Base-by-base conservation (phyloP, 495 filamentous ascomycete species). In the Cairneyella variabilis region DNA sequence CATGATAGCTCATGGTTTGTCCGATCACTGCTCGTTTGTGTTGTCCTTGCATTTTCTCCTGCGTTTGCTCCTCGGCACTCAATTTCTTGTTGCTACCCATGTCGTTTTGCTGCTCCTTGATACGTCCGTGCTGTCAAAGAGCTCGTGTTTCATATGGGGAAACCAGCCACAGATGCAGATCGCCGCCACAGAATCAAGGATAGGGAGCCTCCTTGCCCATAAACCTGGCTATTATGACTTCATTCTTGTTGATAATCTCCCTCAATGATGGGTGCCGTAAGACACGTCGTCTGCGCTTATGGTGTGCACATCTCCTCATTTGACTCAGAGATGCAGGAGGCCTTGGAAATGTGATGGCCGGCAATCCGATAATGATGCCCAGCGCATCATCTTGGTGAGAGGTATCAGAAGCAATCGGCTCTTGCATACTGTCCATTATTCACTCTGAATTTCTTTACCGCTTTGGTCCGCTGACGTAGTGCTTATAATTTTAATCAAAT, bases 131-230 rank as follows among this genome's bases (percentile, higher is more conserved):
- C n/a, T 5, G n/a, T 22, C 39, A 46, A 14, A 40, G 47, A 21
- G 8, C 37, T 16, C 12, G 16, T 32, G 41, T 57, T 57, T 57
- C 54, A 51, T 27, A n/a, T 49, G 18, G 14, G 28, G 28, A 7
- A 14, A 14, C 3, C 25, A 56, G 53, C 53, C 53, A 56, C 53
- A 56, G 17, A 16, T 55, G 14, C 25, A n/a, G 1, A 9, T 20
- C 38, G 10, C 38, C 45, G 54, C 47, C 54, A 57, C 46, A 51
- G 28, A 44, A 44, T 51, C 54, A 51, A 41, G 47, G 47, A 57
- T 51, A 3, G 17, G 8, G 38, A 36, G 42, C 18, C 26, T 44
- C 40, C 14, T 8, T 18, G 16, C 5, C 37, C 23, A 4, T 21
- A 23, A 22, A 20, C 54, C 39, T 23, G 26, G 27, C 40, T 3